phyloP scores from a whole-genome alignment of 2,329 filamentous ascomycete genomes.

The Aspergillus alliaceus region DNA sequence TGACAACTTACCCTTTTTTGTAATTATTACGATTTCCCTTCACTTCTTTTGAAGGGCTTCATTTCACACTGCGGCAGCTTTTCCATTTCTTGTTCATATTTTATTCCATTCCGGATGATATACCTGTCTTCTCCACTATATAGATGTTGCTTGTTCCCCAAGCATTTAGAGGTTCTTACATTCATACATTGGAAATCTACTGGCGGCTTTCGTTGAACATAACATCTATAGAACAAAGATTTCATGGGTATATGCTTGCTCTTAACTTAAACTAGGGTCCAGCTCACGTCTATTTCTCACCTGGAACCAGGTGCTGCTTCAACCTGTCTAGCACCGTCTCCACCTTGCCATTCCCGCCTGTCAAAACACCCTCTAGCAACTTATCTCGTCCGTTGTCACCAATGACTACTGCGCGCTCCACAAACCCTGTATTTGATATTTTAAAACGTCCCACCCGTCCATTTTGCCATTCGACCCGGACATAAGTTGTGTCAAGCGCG shows the following conservation, averaged over 20 bases:
- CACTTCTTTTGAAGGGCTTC: constrained; percentile 5
- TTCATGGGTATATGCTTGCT: background rate
- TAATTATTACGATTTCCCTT: constrained; percentile 15
- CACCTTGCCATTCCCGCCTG: constrained; percentile 34
- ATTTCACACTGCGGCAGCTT: constrained; percentile 20
- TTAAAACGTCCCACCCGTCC: constrained; percentile 46
- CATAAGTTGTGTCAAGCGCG: constrained; percentile 42
- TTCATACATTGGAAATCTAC: background rate
- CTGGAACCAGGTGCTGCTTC: constrained; percentile 9
- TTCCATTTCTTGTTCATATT: constrained; percentile 28
- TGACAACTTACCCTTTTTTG: constrained; percentile 10
- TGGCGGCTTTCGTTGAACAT: background rate
- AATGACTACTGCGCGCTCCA: constrained; percentile 46
- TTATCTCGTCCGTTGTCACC: constrained; percentile 42
- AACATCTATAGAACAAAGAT: background rate
- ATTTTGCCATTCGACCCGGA: constrained; percentile 46
- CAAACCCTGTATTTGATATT: constrained; percentile 39
- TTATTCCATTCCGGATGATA: constrained; percentile 5
- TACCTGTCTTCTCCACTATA: background rate
- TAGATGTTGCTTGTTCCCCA: constrained; percentile 12
- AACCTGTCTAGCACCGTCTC: constrained; percentile 37
- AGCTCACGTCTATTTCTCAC: background rate
- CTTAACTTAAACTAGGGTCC: background rate
- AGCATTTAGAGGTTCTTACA: background rate
- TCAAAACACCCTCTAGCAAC: constrained; percentile 33